Evolutionary conservation across 2,329 filamentous ascomycete species (phyloP), one percentile per base, ranked within the genome.

Genomic region (Emergomyces africanus): DNA sequence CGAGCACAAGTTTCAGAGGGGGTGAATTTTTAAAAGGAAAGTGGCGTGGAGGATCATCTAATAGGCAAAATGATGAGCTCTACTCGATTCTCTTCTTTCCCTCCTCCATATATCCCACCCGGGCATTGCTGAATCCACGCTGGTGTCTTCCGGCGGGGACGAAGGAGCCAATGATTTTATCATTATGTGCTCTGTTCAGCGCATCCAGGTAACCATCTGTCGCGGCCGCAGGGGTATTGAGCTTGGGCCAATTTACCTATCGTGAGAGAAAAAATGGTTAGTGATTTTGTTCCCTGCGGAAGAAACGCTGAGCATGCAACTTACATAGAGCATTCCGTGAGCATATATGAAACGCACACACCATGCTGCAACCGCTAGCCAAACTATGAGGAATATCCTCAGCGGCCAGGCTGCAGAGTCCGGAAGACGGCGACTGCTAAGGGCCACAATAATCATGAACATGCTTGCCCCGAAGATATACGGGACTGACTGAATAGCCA

Each of bases 211-310:
- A 95, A 44, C 90, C 90, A 68, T 99, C 94, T 6, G 84, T 82
- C 2, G 90, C 91, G 74, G 88, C 95, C 2, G 89, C 84, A 18
- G 90, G 86, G 12, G 90, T 91, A 72, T 95, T 95, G 54, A 99
- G 83, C 71, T 95, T 96, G 10, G 94, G 94, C 94, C 95, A 99
- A 75, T 96, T 97, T 65, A 96, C 91, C 90, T 96, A 62, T 50
- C 57, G 51, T n/a, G 14, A 2, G 54, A 48, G 28, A 35, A 37
- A 53, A 42, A 15, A 23, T 28, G 10, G 50, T 59, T 48, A 59
- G 59, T n/a, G 30, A 15, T 60, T 20, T 20, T 57, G 55, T 20
- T 57, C 1, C 10, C 55, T 48, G 63, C 57, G 62, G 62, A 41
- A 57, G 50, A 23, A 51, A 46, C 14, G 15, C 6, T 23, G 50